Base-by-base conservation (phyloP, 2,329 filamentous ascomycete species). In the Neofusicoccum kwambonambiense region DNA sequence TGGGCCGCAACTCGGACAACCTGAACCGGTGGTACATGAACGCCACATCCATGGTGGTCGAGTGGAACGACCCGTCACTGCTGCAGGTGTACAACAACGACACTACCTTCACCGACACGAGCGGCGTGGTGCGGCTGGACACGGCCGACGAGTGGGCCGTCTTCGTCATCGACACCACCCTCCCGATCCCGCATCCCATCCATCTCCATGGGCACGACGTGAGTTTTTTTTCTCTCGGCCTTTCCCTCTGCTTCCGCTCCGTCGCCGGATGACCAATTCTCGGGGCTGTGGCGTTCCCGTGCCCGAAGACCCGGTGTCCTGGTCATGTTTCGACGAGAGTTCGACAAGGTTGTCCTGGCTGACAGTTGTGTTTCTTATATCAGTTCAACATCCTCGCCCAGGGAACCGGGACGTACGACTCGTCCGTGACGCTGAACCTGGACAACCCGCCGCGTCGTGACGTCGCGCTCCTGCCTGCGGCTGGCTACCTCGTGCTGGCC, bases 401-500 rank as follows among this genome's bases (percentile, higher is more conserved):
- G 1, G 79, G 79, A 3, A 19, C 67, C 42, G 44, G 61, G 13
- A 70, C 71, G 8, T 81, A 76, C 27, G 72, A 72, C 9, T 67
- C 67, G 1, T 71, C 69, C 4, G 68, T 69, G 3, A 71, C 73
- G 1, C 70, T 81, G 4, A 76, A 70, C 19, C 73, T 79, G 62
- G 64, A 72, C 15, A 79, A 79, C 47, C 78, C 78, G 0, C 71
- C 75, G 1, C 74, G 78, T 22, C 73, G 78, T 17, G 78, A 80
- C 62, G 49, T 54, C 3, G 62, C 62, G 6, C 15, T 57, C 0
- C 31, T 64, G 41, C 62, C 62, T 3, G 17, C 50, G 5, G 68
- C 69, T 4, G 78, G 78, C 3, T 82, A 82, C 68, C 78, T 80
- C 19, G 80, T 86, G 11, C 71, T 87, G n/a, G 83, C 84, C 19